Conservation (phyloP, 108 stramenopile species). For the Discostella stelligeroides region DNA sequence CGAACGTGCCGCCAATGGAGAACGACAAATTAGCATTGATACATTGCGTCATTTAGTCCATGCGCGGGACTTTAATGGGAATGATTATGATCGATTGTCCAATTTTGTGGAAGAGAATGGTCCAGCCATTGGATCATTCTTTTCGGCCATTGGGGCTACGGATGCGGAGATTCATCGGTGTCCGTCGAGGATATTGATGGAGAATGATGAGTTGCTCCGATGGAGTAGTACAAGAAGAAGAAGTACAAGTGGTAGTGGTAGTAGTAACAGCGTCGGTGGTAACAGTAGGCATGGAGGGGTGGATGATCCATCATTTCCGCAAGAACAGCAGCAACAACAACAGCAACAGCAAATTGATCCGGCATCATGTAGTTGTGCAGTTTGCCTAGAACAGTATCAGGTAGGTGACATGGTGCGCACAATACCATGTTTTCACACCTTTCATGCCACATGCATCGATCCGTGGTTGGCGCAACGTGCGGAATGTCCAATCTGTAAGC, state of each 20-base stretch:
- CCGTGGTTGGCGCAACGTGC: slow-evolving; percentile 54
- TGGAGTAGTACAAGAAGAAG: not conserved
- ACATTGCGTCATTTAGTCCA: slow-evolving; percentile 48
- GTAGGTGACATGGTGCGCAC: slow-evolving; percentile 49
- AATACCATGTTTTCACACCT: slow-evolving; percentile 61
- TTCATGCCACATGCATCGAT: slow-evolving; percentile 59
- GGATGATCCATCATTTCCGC: not conserved
- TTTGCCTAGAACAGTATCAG: slow-evolving; percentile 54
- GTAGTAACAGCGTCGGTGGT: too few relatives aligned
- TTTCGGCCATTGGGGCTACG: slow-evolving; percentile 47
- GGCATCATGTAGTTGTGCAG: slow-evolving; percentile 42
- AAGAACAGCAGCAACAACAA: too few relatives aligned
- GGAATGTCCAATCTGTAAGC: slow-evolving; percentile 63
- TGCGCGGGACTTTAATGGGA: slow-evolving; percentile 48
- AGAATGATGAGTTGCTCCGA: slow-evolving; percentile 39
- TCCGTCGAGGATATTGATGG: slow-evolving; percentile 39
- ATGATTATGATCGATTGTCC: slow-evolving; percentile 54
- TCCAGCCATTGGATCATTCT: slow-evolving; percentile 46
- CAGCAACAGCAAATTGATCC: slow-evolving; percentile 27
- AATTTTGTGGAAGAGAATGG: slow-evolving; percentile 57
- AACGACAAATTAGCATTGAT: slow-evolving; percentile 42
- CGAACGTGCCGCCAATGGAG: slow-evolving; percentile 49
- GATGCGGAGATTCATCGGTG: slow-evolving; percentile 57
- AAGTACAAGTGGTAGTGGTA: too few relatives aligned
- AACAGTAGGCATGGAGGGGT: not conserved